Percentiles rank a stretch among this genome's conserved stretches.
Conservation (phyloP, 1,284 basidiomycete species). For the Ustilago tritici region DNA sequence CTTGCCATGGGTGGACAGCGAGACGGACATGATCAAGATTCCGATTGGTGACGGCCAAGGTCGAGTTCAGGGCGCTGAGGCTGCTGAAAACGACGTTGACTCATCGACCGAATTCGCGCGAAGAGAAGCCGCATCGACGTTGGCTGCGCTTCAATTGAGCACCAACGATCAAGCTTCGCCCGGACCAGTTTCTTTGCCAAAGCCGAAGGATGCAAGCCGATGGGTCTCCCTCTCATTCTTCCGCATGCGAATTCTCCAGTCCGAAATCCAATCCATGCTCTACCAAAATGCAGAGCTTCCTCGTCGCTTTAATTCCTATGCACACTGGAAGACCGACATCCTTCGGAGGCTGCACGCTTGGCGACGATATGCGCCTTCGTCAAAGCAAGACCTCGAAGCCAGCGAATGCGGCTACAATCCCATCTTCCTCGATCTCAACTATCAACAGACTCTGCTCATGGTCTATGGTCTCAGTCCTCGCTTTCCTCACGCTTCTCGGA, state of each 20-base stretch:
- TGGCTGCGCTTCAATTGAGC: constrained; percentile 42
- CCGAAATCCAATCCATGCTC: constrained; percentile 52
- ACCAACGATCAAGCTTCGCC: constrained; percentile 12
- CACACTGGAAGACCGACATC: constrained; percentile 51
- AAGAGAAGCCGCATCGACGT: constrained; percentile 45
- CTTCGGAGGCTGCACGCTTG: constrained; percentile 44
- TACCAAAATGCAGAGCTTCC: constrained; percentile 52
- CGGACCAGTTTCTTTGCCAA: constrained; percentile 26
- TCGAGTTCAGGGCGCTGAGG: constrained; percentile 5
- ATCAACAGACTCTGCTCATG: constrained; percentile 55
- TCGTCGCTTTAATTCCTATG: constrained; percentile 43
- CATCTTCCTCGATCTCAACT: constrained; percentile 57
- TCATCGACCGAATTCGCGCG: constrained; percentile 44
- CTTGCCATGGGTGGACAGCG: constrained; percentile 43
- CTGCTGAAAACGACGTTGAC: constrained; percentile 28
- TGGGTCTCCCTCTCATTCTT: constrained; percentile 54
- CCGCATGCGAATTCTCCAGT: constrained; percentile 52
- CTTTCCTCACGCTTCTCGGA: constrained; percentile 44
- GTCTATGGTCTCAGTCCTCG: constrained; percentile 50
- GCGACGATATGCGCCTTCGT: constrained; percentile 49
- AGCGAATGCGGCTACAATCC: constrained; percentile 52
- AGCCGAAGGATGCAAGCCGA: constrained; percentile 44
- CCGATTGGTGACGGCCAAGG: constrained; percentile 19
- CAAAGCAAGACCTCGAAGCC: constrained; percentile 40
- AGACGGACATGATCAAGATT: constrained; percentile 32